Evolutionary conservation across 1,139 yeast genomes (phyloP).

Genomic region (Saccharomycopsis hybrid): DNA sequence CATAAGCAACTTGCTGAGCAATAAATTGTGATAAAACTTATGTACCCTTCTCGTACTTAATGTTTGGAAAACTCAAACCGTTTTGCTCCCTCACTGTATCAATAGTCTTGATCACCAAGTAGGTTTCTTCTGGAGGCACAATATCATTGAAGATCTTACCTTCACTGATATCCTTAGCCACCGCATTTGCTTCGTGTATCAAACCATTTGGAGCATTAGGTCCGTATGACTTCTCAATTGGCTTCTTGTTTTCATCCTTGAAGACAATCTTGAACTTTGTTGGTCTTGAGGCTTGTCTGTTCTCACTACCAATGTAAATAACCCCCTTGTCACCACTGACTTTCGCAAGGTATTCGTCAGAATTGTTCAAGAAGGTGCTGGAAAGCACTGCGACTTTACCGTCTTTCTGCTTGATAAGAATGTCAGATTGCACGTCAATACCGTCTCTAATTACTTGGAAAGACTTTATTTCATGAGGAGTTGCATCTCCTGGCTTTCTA

Average conservation of each 20-base stretch:
- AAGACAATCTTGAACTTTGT: conserved; percentile 27
- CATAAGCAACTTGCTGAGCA: too few species aligned
- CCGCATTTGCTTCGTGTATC: conserved; percentile 47
- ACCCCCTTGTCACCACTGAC: conserved; percentile 18
- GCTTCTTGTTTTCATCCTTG: conserved; percentile 22
- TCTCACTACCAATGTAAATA: conserved; percentile 17
- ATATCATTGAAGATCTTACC: conserved; percentile 33
- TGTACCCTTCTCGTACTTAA: conserved; percentile 6
- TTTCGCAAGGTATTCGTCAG: conserved; percentile 10
- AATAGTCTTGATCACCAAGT: conserved; percentile 39
- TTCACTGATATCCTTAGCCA: conserved; percentile 36
- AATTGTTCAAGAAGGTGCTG: conserved; percentile 28
- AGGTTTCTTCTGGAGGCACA: conserved; percentile 40
- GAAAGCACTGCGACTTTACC: conserved; percentile 36
- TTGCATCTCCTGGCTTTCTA: conserved; percentile 24
- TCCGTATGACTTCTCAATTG: conserved; percentile 28
- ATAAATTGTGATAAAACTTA: too few species aligned
- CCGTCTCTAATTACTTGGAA: conserved; percentile 31
- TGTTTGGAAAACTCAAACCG: conserved; percentile 36
- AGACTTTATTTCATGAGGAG: conserved; percentile 31
- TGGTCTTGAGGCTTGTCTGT: conserved; percentile 11
- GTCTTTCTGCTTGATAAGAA: conserved; percentile 31
- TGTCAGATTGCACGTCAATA: conserved; percentile 34
- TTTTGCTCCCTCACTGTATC: conserved; percentile 39
- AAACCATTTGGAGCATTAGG: conserved; percentile 32